phyloP scores from a whole-genome alignment of 2,329 filamentous ascomycete species.

The Penicillium sp. region DNA sequence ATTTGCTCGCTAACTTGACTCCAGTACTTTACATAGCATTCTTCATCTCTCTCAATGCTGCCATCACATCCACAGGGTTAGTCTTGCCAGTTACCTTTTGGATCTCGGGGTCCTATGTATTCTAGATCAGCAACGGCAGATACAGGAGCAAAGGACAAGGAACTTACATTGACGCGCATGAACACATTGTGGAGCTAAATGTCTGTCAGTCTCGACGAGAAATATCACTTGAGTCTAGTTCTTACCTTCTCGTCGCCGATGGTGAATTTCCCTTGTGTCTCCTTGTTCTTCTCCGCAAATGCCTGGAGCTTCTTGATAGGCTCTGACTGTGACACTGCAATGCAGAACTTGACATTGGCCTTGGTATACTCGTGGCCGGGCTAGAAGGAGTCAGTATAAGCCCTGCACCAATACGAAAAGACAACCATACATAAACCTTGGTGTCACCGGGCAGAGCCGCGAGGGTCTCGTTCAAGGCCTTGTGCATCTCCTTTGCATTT shows the following conservation, averaged over 20 bases:
- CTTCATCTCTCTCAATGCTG: conserved; percentile 84
- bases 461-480: conserved; percentile 82
- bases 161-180: conserved; percentile 76
- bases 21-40: conserved; percentile 42
- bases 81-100: conserved; percentile 81
- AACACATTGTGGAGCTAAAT: conserved; percentile 87
- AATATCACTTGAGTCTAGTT: background rate
- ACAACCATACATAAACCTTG: conserved; percentile 73
- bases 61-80: conserved; percentile 81
- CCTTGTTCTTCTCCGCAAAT: conserved; percentile 74
- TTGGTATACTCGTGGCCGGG: conserved; percentile 99
- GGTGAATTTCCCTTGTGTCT: conserved; percentile 94
- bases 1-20: background rate
- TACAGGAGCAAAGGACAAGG: background rate
- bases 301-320: conserved; percentile 73
- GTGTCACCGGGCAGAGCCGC: conserved; percentile 83
- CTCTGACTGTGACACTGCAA: conserved; percentile 71
- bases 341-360: conserved; percentile 84
- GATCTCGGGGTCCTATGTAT: conserved; percentile 69
- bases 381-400: conserved; percentile 43
- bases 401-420: background rate
- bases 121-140: conserved; percentile 12
- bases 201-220: background rate
- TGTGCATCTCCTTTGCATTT: conserved; percentile 84
- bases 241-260: conserved; percentile 93